Base-by-base conservation (phyloP, 306 rosid genomes). In the Ormosia emarginata region DNA sequence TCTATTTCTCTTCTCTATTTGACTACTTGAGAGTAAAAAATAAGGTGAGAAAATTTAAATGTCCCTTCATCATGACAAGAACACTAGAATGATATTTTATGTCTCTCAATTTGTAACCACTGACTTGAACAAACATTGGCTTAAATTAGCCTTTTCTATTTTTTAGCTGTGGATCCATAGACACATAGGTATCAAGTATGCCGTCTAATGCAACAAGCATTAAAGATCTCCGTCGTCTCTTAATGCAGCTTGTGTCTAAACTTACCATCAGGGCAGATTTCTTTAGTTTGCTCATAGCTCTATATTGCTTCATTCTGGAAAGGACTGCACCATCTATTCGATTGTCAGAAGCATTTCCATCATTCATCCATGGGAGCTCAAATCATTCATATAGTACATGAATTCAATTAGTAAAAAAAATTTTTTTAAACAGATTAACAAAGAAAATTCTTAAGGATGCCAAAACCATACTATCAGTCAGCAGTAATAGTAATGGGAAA, bases 321-420 rank as follows among this genome's bases (percentile, higher is more conserved):
- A 89, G 89, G 41, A 91, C 91, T 29, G 92, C 92, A 67, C 92
- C 84, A 71, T 91, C 94, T 10, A 89, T 91, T 15, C 91, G 92
- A 77, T 83, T 91, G 86, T 91, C 91, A 8, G 92, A 84, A 17
- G 92, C 94, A 63, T 87, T 87, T 71, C 92, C 90, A 14, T 83
- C 90, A 82, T 90, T 87, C 18, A 91, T 33, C 94, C 94, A 91
- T 17, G 92, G 94, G 75, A 89, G 94, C 69, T 91, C 94, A 89
- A 77, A 81, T 67, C 49, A 67, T 43, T 58, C 74, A 82, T 10
- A 47, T 17, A 75, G 73, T 57, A 39, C 32, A 67, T 41, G 33
- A 44, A 52, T 66, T 72, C 59, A 59, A 79, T 82, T 75, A 65
- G 47, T 75, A 37, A 47, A 53, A 53, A 74, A 74, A 37, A 7